Conservation (phyloP, 2,329 filamentous ascomycete species). For the Neocatenulostroma microsporum region DNA sequence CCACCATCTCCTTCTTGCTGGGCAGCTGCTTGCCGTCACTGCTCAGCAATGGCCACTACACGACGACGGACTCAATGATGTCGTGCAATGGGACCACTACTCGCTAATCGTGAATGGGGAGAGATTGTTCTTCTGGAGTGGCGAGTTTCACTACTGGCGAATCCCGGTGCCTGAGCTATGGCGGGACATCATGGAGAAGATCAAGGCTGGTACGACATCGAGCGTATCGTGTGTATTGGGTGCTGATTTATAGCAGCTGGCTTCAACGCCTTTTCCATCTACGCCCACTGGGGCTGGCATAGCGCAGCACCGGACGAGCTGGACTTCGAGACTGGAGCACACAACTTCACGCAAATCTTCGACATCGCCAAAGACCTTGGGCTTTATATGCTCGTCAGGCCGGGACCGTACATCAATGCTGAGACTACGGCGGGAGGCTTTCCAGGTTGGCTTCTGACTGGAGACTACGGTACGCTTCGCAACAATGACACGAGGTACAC, state of each 20-base stretch:
- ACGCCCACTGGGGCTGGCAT: constrained; percentile 33
- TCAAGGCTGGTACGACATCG: no score
- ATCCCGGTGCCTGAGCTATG: constrained; percentile 45
- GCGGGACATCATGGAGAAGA: constrained; percentile 46
- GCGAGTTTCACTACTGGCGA: constrained; percentile 49
- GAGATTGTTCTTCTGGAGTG: constrained; percentile 46
- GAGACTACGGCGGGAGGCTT: constrained; percentile 55
- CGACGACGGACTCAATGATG: constrained; percentile 40
- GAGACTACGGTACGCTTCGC: constrained; percentile 49
- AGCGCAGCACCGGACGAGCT: constrained; percentile 14
- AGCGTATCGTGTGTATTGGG: no score
- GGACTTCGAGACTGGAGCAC: constrained; percentile 48
- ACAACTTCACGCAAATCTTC: constrained; percentile 47
- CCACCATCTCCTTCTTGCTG: not conserved
- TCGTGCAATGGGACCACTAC: constrained; percentile 49
- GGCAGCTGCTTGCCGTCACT: constrained; percentile 13
- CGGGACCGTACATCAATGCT: constrained; percentile 57
- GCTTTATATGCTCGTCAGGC: constrained; percentile 48
- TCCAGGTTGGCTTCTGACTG: constrained; percentile 55
- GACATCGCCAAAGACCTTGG: constrained; percentile 48
- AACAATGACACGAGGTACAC: constrained; percentile 42
- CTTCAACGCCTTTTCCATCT: constrained; percentile 43
- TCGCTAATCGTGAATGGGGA: constrained; percentile 47
- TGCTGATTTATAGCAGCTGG: no score
- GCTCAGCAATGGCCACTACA: constrained; percentile 38